Base-by-base conservation (phyloP, 805 yeast genomes). In the Lachancea dasiensis region DNA sequence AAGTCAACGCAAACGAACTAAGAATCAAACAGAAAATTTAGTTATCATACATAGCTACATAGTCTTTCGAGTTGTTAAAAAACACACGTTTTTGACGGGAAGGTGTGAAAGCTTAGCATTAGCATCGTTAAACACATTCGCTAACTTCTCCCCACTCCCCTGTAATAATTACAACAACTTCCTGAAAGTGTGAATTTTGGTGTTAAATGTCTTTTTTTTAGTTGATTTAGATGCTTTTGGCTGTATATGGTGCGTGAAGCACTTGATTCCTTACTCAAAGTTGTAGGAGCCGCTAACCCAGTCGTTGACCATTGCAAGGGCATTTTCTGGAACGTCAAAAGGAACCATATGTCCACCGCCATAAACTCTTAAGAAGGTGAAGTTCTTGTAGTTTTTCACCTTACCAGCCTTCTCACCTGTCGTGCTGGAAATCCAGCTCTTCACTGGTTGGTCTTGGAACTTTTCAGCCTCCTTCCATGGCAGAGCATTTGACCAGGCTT, bases 301-400 rank as follows among this genome's bases (percentile, higher is more conserved):
- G 58, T 81, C 73, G 68, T 86, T 83, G 46, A 89, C 73, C 87
- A 89, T 80, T 40, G 76, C 86, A 46, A 82, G 69, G 2, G 95
- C 67, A 53, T 72, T 70, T 51, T 74, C 78, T 14, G 96, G 95
- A 67, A 83, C 90, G 64, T 89, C 89, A 54, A 66, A 81, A 13
- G 97, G 97, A 45, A 86, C 95, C 96, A 89, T 87, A 65, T 90
- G 97, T 19, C 97, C 97, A 36, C 94, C 97, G 46, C 78, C 90
- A 53, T 70, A 89, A 7, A 89, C 76, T 60, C 95, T 75, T 60
- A 86, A 69, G 68, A 81, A 90, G 3, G 95, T 83, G 50, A 89
- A 77, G 43, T 74, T 70, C 33, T 79, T 79, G 47, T 69, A 73
- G 54, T 75, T 77, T 60, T 79, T 80, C 44, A 74, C 79, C 48